Conservation (phyloP, 2,329 filamentous ascomycete species). For the Claviceps sp. region DNA sequence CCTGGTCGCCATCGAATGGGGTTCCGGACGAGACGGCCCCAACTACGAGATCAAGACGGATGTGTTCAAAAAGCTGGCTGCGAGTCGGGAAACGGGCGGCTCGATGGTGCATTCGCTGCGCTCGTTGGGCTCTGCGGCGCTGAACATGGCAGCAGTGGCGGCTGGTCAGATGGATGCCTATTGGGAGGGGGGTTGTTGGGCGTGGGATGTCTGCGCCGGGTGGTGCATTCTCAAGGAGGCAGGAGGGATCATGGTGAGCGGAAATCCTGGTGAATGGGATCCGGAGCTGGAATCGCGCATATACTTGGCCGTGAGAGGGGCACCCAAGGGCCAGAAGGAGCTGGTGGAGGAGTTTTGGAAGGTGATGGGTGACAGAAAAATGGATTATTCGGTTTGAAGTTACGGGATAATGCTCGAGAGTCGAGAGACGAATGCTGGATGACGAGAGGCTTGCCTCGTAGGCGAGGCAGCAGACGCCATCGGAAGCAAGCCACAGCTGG, state of each 20-base stretch:
- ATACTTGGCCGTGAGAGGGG: conserved; percentile 50
- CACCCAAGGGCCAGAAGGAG: conserved; percentile 44
- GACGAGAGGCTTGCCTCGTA: too few relatives aligned
- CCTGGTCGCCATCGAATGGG: conserved; percentile 63
- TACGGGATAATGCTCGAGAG: background rate
- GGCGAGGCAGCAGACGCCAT: too few relatives aligned
- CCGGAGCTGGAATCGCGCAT: conserved; percentile 42
- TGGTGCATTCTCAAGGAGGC: conserved; percentile 67
- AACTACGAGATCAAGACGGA: conserved; percentile 59
- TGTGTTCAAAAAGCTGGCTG: conserved; percentile 49
- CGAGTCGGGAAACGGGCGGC: conserved; percentile 46
- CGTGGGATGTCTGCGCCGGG: conserved; percentile 74
- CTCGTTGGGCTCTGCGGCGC: conserved; percentile 57
- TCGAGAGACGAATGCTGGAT: too few relatives aligned
- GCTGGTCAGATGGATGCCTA: conserved; percentile 59
- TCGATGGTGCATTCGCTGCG: conserved; percentile 65
- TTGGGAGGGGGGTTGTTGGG: conserved; percentile 77
- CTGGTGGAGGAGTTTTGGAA: conserved; percentile 52
- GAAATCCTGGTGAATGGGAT: conserved; percentile 63
- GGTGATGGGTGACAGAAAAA: conserved; percentile 38
- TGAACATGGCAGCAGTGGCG: conserved; percentile 63
- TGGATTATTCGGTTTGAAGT: conserved; percentile 30
- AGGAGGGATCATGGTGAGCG: conserved; percentile 58
- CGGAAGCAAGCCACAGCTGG: too few relatives aligned
- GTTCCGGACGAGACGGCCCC: conserved; percentile 49